Conservation (phyloP, 2,329 filamentous ascomycete genomes). For the Colletotrichum sp. region DNA sequence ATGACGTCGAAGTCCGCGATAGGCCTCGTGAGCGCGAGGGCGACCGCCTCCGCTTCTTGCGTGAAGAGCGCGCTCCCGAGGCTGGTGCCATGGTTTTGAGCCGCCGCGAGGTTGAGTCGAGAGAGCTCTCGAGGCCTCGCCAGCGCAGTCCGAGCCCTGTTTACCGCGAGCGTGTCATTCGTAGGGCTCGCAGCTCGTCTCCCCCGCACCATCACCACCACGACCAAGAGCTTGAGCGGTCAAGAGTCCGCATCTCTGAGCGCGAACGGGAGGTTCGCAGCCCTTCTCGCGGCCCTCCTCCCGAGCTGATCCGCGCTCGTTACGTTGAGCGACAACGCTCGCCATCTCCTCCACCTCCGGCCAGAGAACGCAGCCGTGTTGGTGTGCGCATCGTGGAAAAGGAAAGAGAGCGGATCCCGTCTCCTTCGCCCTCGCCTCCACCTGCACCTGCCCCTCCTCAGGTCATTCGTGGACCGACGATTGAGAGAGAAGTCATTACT, state of each 20-base stretch:
- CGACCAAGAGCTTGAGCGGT: constrained; percentile 35
- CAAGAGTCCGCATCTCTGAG: constrained; percentile 44
- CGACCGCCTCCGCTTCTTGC: constrained; percentile 50
- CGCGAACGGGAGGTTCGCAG: constrained; percentile 40
- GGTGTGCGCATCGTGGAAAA: constrained; percentile 49
- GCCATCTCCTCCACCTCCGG: constrained; percentile 30
- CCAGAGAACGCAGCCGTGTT: constrained; percentile 17
- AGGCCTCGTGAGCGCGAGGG: constrained; percentile 49
- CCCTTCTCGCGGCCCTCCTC: constrained; percentile 39
- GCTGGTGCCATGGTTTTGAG: constrained; percentile 59
- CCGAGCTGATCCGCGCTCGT: constrained; percentile 39
- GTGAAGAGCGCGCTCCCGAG: constrained; percentile 55
- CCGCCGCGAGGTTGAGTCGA: constrained; percentile 59
- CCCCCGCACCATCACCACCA: constrained; percentile 30
- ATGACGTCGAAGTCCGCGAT: constrained; percentile 42
- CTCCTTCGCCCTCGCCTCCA: constrained; percentile 56
- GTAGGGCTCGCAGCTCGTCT: constrained; percentile 48
- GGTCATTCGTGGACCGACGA: constrained; percentile 76
- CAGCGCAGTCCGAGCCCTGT: constrained; percentile 48
- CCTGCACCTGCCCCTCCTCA: constrained; percentile 66
- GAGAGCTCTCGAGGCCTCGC: constrained; percentile 52
- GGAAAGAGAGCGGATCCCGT: constrained; percentile 45
- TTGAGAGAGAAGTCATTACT: constrained; percentile 88
- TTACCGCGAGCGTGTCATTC: constrained; percentile 40
- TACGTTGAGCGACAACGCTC: constrained; percentile 46